phyloP scores from a whole-genome alignment of 805 yeast species.

The Geotrichum ghanense region DNA sequence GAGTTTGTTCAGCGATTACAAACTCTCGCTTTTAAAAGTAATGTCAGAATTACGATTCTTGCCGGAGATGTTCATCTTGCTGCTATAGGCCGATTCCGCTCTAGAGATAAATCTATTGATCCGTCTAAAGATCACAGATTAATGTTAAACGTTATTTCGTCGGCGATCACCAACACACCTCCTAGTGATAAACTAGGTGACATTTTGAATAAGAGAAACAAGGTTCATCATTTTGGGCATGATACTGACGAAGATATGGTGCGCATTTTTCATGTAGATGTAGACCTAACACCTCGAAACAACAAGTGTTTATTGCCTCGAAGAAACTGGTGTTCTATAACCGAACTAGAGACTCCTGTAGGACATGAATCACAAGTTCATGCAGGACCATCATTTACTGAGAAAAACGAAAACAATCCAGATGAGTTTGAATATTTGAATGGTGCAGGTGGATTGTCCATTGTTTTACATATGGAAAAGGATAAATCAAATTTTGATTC shows the following conservation, averaged over 20 bases:
- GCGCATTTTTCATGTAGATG: slow-evolving; percentile 54
- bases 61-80: slow-evolving; percentile 93
- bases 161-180: slow-evolving; percentile 87
- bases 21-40: slow-evolving; percentile 50
- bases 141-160: slow-evolving; percentile 73
- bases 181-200: slow-evolving; percentile 83
- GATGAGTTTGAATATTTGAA: slow-evolving; percentile 40
- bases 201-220: slow-evolving; percentile 55
- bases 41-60: slow-evolving; percentile 69
- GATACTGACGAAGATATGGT: slow-evolving; percentile 71
- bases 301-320: slow-evolving; percentile 44
- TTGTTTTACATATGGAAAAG: slow-evolving; percentile 64
- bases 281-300: slow-evolving; percentile 37
- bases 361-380: slow-evolving; percentile 3
- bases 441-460: slow-evolving; percentile 44
- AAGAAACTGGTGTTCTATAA: slow-evolving; percentile 45
- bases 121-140: slow-evolving; percentile 55
- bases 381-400: neutral
- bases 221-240: slow-evolving; percentile 53
- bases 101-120: slow-evolving; percentile 32
- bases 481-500: slow-evolving; percentile 39
- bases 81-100: slow-evolving; percentile 65
- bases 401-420: slow-evolving; percentile 7
- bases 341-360: slow-evolving; percentile 8
- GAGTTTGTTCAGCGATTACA: slow-evolving; percentile 47